Percentiles rank a stretch among this genome's conserved stretches.
Evolutionary conservation across 768 basidiomycete species (phyloP).

Genomic region (Gelatoporia subvermispora): DNA sequence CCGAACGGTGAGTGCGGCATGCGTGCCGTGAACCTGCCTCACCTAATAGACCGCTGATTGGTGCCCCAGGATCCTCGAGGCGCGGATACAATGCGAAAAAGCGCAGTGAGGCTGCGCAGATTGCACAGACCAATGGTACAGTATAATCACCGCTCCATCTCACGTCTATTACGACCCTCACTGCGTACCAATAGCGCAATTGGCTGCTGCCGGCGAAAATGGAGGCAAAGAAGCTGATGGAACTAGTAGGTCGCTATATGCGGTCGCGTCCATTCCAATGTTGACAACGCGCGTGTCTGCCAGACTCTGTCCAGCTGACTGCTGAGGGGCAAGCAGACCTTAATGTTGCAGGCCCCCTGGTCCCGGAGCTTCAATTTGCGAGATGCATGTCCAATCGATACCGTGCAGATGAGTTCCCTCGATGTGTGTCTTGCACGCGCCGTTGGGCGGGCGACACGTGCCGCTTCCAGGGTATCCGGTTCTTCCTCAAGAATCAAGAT

Average conservation of each 20-base stretch:
- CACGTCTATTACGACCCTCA: neutral
- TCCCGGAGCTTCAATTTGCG: conserved; percentile 70
- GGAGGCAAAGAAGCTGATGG: neutral
- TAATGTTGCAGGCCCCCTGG: conserved; percentile 26
- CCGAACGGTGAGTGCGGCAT: conserved; percentile 24
- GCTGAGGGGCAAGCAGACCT: conserved; percentile 17
- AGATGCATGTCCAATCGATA: conserved; percentile 85
- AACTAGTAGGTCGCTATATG: neutral
- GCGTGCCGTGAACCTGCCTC: neutral
- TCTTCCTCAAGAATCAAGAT: conserved; percentile 61
- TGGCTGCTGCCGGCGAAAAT: neutral
- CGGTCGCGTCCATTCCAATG: too few relatives aligned
- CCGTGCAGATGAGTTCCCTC: conserved; percentile 65
- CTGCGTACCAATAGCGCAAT: conserved; percentile 7
- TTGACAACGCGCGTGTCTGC: too few relatives aligned
- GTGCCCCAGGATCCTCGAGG: conserved; percentile 37
- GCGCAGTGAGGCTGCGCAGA: conserved; percentile 64
- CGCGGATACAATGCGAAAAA: conserved; percentile 71
- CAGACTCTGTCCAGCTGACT: neutral
- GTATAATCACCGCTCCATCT: too few relatives aligned
- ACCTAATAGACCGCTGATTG: neutral
- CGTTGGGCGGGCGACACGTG: conserved; percentile 88
- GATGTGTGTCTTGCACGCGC: conserved; percentile 79
- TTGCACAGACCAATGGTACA: conserved; percentile 57
- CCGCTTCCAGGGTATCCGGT: conserved; percentile 81